A percentile compares a stretch with the other conserved stretches of the same genome.
phyloP scores from a whole-genome alignment of 225 moss, liverwort and hornwort genomes.

The Pleurozium schreberi region DNA sequence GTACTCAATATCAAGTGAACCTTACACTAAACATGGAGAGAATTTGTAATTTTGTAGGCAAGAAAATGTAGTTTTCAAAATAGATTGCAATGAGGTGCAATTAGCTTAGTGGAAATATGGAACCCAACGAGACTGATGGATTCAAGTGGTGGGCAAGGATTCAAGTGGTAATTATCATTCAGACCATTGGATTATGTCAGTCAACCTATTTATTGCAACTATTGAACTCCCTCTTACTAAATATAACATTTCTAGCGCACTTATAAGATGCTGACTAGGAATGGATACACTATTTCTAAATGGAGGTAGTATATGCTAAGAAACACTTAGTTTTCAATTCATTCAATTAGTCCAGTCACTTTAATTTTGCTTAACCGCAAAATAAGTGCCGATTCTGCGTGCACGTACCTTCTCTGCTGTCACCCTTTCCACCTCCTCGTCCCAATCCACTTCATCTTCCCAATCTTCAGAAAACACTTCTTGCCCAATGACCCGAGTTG shows the following conservation, averaged over 20 bases:
- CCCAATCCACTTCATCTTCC: background rate
- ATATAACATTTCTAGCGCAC: background rate
- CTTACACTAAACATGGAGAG: background rate
- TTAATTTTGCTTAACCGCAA: background rate
- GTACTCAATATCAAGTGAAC: background rate
- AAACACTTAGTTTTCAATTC: background rate
- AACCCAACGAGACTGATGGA: too few species aligned
- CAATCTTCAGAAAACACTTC: background rate
- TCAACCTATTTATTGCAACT: background rate
- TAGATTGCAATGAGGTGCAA: background rate
- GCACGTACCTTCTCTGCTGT: background rate
- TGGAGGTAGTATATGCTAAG: too few species aligned
- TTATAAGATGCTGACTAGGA: background rate
- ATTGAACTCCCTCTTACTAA: background rate
- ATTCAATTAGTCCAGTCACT: background rate
- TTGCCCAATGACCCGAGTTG: background rate
- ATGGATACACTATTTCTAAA: too few species aligned
- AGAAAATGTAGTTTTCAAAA: too few species aligned
- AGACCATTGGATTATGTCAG: background rate
- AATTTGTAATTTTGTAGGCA: background rate
- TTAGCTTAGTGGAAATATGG: background rate
- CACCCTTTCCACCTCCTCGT: background rate
- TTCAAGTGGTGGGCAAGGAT: background rate
- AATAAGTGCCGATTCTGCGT: too few species aligned
- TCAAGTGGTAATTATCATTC: background rate